Conservation (phyloP, 2,329 filamentous ascomycete genomes). For the Colletotrichum phormii region DNA sequence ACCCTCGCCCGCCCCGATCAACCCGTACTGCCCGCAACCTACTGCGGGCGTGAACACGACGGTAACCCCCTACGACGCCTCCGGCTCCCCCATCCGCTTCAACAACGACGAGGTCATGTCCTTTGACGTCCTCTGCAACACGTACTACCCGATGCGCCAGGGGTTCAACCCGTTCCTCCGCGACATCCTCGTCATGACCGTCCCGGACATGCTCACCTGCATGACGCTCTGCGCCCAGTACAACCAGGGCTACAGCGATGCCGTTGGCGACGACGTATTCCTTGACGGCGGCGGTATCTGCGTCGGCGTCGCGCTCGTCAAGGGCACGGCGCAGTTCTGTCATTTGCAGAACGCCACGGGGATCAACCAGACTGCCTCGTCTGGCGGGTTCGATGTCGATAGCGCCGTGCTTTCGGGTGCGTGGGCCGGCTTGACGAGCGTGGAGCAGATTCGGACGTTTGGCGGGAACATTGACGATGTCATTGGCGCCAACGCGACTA, state of each 20-base stretch:
- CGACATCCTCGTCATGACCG: constrained; percentile 32
- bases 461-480: constrained; percentile 27
- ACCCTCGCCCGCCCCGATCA: constrained; percentile 34
- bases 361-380: constrained; percentile 25
- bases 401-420: constrained; percentile 27
- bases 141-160: constrained; percentile 34
- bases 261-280: constrained; percentile 34
- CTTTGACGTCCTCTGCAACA: constrained; percentile 36
- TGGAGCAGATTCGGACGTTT: constrained; percentile 30
- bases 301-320: constrained; percentile 33
- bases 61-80: constrained; percentile 36
- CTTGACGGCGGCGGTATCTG: constrained; percentile 34
- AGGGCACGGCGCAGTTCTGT: constrained; percentile 34
- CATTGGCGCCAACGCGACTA: constrained; percentile 15
- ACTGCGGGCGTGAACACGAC: constrained; percentile 2
- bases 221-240: constrained; percentile 37
- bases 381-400: constrained; percentile 33
- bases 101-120: constrained; percentile 37
- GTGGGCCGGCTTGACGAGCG: constrained; percentile 22
- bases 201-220: constrained; percentile 36
- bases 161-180: constrained; percentile 31
- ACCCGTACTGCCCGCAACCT: constrained; percentile 28
- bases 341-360: constrained; percentile 35
- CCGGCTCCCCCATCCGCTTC: constrained; percentile 35
- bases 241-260: constrained; percentile 37